These are phyloP conservation scores for Glycine soja DNA, from an alignment of 306 rosid species.

Conservation along the genomic window DNA sequence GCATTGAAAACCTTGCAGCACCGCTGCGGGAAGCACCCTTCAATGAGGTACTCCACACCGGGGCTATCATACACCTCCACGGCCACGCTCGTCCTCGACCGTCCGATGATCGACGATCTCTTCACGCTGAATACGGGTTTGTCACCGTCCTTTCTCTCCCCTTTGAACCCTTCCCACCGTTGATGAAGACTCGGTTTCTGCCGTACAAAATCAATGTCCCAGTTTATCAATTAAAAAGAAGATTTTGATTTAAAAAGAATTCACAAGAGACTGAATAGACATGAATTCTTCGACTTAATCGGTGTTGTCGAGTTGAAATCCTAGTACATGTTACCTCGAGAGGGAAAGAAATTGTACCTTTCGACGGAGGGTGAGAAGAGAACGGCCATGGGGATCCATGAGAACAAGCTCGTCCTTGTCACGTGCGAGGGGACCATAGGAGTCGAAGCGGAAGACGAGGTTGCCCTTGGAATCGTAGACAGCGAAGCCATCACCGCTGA, in stretches of 20 bases:
- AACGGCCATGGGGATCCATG: conserved; percentile 83
- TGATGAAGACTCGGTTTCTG: conserved; percentile 96
- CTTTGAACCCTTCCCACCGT: conserved; percentile 90
- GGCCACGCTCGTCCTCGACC: conserved; percentile 65
- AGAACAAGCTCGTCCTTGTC: conserved; percentile 78
- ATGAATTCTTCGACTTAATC: too few relatives aligned
- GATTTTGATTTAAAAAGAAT: too few relatives aligned
- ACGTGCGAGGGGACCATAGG: conserved; percentile 70
- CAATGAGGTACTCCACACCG: conserved; percentile 74
- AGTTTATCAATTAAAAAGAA: too few relatives aligned
- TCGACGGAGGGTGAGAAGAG: conserved; percentile 88
- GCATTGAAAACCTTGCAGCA: conserved; percentile 66
- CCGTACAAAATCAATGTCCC: too few relatives aligned
- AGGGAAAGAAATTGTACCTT: conserved; percentile 59
- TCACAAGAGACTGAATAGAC: too few relatives aligned
- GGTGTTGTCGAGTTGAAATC: too few relatives aligned
- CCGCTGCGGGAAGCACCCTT: conserved; percentile 74
- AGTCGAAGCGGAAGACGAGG: conserved; percentile 86
- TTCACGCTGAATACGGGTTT: conserved; percentile 80
- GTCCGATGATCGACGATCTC: conserved; percentile 87
- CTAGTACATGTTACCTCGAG: too few relatives aligned
- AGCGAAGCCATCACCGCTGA: conserved; percentile 81
- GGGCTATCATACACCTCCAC: conserved; percentile 69
- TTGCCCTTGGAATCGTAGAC: conserved; percentile 80
- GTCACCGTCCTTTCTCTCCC: conserved; percentile 82